Base-by-base conservation (phyloP, 176 grass and related monocot genomes). In the Tillandsia leiboldiana region DNA sequence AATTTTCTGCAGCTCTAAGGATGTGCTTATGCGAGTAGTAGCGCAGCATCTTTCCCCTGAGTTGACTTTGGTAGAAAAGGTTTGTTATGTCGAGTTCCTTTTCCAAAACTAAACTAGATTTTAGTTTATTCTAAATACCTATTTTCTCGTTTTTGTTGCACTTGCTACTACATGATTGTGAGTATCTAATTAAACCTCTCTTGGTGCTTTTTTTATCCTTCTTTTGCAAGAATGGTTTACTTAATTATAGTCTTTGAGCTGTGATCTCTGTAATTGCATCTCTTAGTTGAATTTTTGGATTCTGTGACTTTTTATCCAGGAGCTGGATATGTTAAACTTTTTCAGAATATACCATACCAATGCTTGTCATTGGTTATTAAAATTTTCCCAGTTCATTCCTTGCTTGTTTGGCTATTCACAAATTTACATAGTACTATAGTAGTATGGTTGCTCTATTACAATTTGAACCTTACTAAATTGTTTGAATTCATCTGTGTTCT, bases 21-120 rank as follows among this genome's bases (percentile, higher is more conserved):
- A 99, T 90, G 78, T 93, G 77, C 86, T 99, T 75, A 90, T 99
- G 90, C 87, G 90, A 81, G 84, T 99, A 69, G 90, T 99, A 12
- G 87, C 90, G 70, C 90, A 85, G 71, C 93, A 93, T 84, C 62
- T 99, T 76, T 93, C 94, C 23, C 94, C 94, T 68, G 89, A 99
- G 26, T 70, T 99, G 73, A 99, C 89, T 75, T 63, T 80, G 73
- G 94, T 99, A 51, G 94, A 99, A 74, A 99, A 93, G 94, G 94
- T 99, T 70, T 62, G 68, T n/a, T 71, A 59, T 15, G 66, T 33
- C 23, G 26, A 72, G 63, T 65, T 77, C 33, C 33, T 42, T 42
- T 42, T 42, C 5, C 33, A 42, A 7, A 42, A 42, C 33, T 14
- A 28, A 26, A 50, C 13, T 65, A 51, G 33, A 69, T 64, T 81